Conservation (phyloP, 768 basidiomycete genomes). For the Calocybe gangraenosa region DNA sequence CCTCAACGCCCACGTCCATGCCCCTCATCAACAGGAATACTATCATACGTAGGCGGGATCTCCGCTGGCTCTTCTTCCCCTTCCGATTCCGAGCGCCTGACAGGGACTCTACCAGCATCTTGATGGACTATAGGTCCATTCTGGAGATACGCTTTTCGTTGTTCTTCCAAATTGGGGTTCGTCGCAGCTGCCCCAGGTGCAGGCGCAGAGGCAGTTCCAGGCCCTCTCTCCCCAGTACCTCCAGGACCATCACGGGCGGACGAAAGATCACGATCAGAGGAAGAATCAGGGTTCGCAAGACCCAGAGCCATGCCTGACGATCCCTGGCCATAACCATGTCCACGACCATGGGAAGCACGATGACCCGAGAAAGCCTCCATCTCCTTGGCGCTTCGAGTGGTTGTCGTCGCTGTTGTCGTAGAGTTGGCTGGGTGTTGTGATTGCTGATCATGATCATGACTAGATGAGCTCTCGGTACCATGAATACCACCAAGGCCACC, state of each 20-base stretch:
- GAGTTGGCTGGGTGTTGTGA: background rate
- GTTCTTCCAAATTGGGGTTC: constrained; percentile 3
- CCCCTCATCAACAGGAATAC: constrained; percentile 14
- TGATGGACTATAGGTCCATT: constrained; percentile 21
- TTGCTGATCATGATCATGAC: too few relatives aligned
- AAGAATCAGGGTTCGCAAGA: constrained; percentile 8
- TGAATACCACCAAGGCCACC: too few relatives aligned
- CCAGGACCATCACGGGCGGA: background rate
- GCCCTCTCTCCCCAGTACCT: constrained; percentile 1
- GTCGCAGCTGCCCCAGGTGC: background rate
- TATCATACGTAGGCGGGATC: constrained; percentile 30
- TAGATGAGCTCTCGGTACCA: background rate
- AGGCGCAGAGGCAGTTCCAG: too few relatives aligned
- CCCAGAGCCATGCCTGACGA: constrained; percentile 2
- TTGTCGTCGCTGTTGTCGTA: background rate
- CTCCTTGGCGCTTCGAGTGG: constrained; percentile 18
- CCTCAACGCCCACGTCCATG: too few relatives aligned
- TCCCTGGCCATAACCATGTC: too few relatives aligned
- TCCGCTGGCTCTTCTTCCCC: constrained; percentile 17
- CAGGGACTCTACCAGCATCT: constrained; percentile 20
- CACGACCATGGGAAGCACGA: background rate
- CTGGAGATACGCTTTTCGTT: constrained; percentile 4
- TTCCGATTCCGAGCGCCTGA: constrained; percentile 4
- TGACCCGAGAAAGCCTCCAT: constrained; percentile 16
- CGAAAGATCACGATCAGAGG: constrained; percentile 3